Percentiles rank a stretch among this genome's conserved stretches.
These are phyloP conservation scores for Porphyrellus cyaneotinctus DNA, from an alignment of 768 basidiomycete genomes.

Conservation along the genomic window DNA sequence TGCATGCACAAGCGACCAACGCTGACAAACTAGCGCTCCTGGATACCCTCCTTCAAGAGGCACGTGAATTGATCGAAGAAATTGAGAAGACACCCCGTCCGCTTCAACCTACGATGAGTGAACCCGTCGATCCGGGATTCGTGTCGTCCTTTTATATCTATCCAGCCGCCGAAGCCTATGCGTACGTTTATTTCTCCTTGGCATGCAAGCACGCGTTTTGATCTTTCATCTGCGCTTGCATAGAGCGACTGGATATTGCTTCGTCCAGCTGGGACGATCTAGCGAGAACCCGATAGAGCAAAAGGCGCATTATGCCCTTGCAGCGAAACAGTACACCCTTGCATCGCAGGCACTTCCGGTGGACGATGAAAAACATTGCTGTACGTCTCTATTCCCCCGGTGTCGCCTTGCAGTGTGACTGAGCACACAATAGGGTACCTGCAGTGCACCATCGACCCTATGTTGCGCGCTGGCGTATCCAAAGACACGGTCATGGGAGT, in stretches of 20 bases:
- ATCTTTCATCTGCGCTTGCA: neutral
- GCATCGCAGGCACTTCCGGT: neutral
- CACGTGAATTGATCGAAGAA: neutral
- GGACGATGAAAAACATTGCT: constrained; percentile 1
- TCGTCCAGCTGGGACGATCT: neutral
- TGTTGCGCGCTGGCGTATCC: neutral
- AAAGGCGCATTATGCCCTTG: neutral
- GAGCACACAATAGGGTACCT: neutral
- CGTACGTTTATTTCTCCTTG: neutral
- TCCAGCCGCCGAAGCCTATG: neutral
- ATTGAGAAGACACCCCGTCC: neutral
- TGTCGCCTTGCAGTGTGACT: neutral
- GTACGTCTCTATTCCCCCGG: neutral
- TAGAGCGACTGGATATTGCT: neutral
- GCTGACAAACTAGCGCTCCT: neutral
- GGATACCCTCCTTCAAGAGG: neutral
- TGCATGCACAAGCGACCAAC: neutral
- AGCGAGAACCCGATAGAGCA: neutral
- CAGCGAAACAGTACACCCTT: neutral
- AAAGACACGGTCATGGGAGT: neutral
- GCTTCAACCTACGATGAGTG: neutral
- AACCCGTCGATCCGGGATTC: neutral
- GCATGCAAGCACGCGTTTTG: neutral
- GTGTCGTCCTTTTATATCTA: constrained; percentile 1
- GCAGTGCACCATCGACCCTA: neutral